Conservation (phyloP, 805 yeast genomes). For the Wickerhamiella bombiphila region DNA sequence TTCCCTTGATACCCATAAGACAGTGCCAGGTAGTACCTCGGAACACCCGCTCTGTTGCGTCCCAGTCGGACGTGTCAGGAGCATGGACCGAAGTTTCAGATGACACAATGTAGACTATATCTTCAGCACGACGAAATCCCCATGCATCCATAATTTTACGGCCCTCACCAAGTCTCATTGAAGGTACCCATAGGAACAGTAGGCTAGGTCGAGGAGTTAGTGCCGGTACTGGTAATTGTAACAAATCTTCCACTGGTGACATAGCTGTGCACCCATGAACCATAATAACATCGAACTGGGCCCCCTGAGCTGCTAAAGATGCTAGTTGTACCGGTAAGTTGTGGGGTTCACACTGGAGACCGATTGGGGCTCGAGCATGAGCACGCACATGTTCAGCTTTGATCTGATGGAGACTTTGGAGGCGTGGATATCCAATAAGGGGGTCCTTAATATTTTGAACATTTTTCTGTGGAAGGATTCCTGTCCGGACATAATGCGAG, state of each 20-base stretch:
- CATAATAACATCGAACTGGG: constrained; percentile 82
- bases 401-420: constrained; percentile 50
- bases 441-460: constrained; percentile 54
- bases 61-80: constrained; percentile 28
- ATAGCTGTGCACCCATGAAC: constrained; percentile 54
- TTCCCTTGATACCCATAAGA: constrained; percentile 95
- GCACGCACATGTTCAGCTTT: constrained; percentile 43
- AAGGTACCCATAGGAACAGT: constrained; percentile 75
- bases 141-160: constrained; percentile 33
- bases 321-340: constrained; percentile 44
- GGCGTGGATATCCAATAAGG: constrained; percentile 74
- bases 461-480: constrained; percentile 44
- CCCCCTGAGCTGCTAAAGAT: constrained; percentile 42
- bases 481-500: constrained; percentile 50
- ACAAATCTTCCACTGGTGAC: constrained; percentile 49
- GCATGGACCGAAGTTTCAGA: constrained; percentile 49
- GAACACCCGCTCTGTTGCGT: constrained; percentile 34
- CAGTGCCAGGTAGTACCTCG: constrained; percentile 77
- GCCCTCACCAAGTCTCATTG: constrained; percentile 48
- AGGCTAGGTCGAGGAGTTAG: constrained; percentile 78
- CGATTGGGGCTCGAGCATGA: constrained; percentile 50
- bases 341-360: constrained; percentile 38
- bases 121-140: constrained; percentile 81
- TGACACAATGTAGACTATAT: constrained; percentile 67
- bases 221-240: constrained; percentile 53